Evolutionary conservation across 371 early-diverging fungal genomes (phyloP).

Genomic region (Dichotomocladium elegans): DNA sequence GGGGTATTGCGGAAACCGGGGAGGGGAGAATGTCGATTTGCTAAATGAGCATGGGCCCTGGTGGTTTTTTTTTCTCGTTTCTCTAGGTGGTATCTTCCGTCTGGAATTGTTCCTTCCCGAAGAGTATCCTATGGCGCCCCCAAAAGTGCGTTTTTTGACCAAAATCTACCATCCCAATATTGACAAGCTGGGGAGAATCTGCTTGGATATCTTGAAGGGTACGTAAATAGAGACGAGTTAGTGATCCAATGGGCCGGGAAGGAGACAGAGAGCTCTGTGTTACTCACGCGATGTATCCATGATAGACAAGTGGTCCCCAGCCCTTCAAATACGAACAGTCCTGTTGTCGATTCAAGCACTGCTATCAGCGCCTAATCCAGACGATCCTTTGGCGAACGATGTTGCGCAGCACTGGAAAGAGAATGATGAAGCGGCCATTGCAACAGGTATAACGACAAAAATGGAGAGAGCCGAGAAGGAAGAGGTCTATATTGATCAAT

Average conservation of each 20-base stretch:
- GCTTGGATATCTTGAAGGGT: conserved; percentile 98
- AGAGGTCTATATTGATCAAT: not conserved
- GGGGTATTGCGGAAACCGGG: too few relatives aligned
- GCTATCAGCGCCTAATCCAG: conserved; percentile 97
- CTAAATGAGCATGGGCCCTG: too few relatives aligned
- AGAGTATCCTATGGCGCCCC: conserved; percentile 98
- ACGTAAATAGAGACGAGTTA: not conserved
- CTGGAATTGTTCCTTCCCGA: conserved; percentile 96
- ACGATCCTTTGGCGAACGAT: conserved; percentile 97
- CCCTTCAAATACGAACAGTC: conserved; percentile 96
- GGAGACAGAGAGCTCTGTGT: too few relatives aligned
- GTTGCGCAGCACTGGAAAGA: conserved; percentile 99
- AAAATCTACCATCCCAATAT: conserved; percentile 99
- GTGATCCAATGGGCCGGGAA: too few relatives aligned
- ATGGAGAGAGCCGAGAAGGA: not conserved
- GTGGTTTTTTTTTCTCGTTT: too few relatives aligned
- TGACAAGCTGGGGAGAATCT: conserved; percentile 98
- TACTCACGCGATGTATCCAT: not conserved
- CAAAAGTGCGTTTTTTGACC: conserved; percentile 97
- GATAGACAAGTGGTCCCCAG: conserved; percentile 98
- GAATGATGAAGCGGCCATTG: conserved; percentile 89
- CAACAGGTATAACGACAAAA: conserved; percentile 60
- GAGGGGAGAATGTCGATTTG: too few relatives aligned
- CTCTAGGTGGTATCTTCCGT: conserved; percentile 90
- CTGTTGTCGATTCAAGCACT: conserved; percentile 98